Percentiles rank a stretch among this genome's conserved stretches.
Conservation (phyloP, 2,329 filamentous ascomycete species). For the Cladosporium colombiae region DNA sequence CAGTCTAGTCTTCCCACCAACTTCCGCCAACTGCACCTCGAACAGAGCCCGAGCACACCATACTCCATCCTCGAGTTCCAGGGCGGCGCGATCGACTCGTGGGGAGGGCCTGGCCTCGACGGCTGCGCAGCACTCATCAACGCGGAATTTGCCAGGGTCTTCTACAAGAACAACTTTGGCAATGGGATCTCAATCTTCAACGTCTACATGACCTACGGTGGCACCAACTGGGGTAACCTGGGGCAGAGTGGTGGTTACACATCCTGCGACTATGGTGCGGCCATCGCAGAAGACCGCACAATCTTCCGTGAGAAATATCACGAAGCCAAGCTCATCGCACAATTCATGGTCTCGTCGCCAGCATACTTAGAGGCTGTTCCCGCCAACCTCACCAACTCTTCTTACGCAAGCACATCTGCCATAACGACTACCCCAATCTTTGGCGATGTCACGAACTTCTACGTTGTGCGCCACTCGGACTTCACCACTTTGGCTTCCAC, state of each 20-base stretch:
- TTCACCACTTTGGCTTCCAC: constrained; percentile 61
- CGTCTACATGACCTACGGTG: constrained; percentile 73
- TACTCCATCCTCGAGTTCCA: constrained; percentile 62
- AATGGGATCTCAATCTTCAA: constrained; percentile 61
- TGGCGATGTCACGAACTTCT: constrained; percentile 61
- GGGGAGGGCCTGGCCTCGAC: constrained; percentile 69
- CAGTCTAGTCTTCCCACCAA: constrained; percentile 56
- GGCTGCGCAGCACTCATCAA: constrained; percentile 67
- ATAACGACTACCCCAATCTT: constrained; percentile 64
- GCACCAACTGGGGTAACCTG: constrained; percentile 58
- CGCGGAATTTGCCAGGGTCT: constrained; percentile 74
- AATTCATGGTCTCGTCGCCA: constrained; percentile 73
- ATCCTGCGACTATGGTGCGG: constrained; percentile 62
- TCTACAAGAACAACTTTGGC: constrained; percentile 61
- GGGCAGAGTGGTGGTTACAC: constrained; percentile 64
- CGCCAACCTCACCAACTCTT: constrained; percentile 50
- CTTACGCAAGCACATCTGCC: constrained; percentile 54
- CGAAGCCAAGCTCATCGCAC: constrained; percentile 73
- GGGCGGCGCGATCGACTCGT: constrained; percentile 64
- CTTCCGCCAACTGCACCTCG: constrained; percentile 56
- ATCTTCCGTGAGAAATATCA: constrained; percentile 75
- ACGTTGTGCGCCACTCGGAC: constrained; percentile 63
- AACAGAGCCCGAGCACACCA: constrained; percentile 65
- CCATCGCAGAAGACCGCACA: constrained; percentile 69
- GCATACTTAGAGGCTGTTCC: constrained; percentile 65